Evolutionary conservation across 2,329 filamentous ascomycete genomes (phyloP).

Genomic region (Erysiphe pulchra): DNA sequence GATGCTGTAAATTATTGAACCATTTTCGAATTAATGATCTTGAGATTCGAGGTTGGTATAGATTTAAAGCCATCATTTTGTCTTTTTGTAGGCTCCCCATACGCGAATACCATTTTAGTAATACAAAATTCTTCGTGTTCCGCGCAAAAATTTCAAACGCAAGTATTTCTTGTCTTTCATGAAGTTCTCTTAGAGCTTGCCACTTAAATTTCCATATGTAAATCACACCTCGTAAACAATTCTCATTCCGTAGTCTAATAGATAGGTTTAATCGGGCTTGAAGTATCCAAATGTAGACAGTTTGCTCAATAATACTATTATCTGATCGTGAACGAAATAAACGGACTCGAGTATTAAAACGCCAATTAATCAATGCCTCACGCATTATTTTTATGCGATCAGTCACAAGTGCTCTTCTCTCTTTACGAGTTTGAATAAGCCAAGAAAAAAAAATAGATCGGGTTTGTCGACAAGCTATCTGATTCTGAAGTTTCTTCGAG

Average conservation of each 20-base stretch:
- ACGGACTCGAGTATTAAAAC: constrained; percentile 28
- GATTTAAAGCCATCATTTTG: constrained; percentile 6
- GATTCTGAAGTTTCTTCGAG: constrained; percentile 16
- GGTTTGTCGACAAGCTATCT: constrained; percentile 20
- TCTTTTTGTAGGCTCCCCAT: constrained; percentile 5
- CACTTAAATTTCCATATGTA: constrained; percentile 16
- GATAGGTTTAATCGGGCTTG: constrained; percentile 17
- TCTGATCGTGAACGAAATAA: constrained; percentile 26
- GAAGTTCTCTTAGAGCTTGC: constrained; percentile 9
- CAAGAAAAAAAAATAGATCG: constrained; percentile 22
- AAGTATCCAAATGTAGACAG: constrained; percentile 35
- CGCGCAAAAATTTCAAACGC: constrained; percentile 7
- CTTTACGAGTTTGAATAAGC: constrained; percentile 19
- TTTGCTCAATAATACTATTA: constrained; percentile 26
- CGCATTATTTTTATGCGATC: constrained; percentile 26
- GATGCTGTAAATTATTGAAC: constrained; percentile 6
- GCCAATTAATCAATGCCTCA: constrained; percentile 35
- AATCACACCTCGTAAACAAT: constrained; percentile 16
- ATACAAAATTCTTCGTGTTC: constrained; percentile 6
- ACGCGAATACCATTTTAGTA: constrained; percentile 8
- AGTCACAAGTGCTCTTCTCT: constrained; percentile 21
- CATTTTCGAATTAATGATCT: constrained; percentile 5
- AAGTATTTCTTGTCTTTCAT: constrained; percentile 7
- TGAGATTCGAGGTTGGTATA: constrained; percentile 6
- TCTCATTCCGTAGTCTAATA: constrained; percentile 15